phyloP scores from a whole-genome alignment of 176 grass and related monocot genomes.

The Chrysopogon serrulatus region DNA sequence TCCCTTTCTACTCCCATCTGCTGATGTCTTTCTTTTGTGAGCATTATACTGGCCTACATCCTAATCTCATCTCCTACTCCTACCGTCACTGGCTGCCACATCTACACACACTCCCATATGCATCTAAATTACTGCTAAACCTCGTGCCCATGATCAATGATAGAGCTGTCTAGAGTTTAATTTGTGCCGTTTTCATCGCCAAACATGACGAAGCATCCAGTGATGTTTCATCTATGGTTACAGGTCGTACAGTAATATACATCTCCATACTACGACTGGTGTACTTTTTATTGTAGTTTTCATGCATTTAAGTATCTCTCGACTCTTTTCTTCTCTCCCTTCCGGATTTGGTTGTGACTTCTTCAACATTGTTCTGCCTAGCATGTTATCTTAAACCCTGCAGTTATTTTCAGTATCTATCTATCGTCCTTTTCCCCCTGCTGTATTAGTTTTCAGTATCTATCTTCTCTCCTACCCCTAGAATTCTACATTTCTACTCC shows the following conservation, averaged over 20 bases:
- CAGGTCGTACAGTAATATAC: not conserved
- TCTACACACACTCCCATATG: not conserved
- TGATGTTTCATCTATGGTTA: not conserved
- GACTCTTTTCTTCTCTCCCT: not conserved
- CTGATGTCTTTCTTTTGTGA: conserved; percentile 12
- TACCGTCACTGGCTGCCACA: not conserved
- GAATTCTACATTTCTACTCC: not conserved
- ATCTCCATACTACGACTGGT: not conserved
- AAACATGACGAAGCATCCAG: not conserved
- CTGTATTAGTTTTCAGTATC: not conserved
- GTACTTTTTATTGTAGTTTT: not conserved
- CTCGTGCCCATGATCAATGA: not conserved
- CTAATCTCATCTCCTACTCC: not conserved
- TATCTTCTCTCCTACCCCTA: not conserved
- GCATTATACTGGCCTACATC: not conserved
- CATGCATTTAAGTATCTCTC: not conserved
- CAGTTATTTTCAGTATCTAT: not conserved
- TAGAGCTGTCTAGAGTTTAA: not conserved
- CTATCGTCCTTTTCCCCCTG: not conserved
- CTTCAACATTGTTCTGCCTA: not conserved
- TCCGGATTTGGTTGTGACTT: not conserved
- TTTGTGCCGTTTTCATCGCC: not conserved
- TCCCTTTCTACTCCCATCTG: not conserved
- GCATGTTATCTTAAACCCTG: not conserved
- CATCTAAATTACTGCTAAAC: not conserved